Conservation (phyloP, 257 asterid species). For the Salvia rosmarinus region DNA sequence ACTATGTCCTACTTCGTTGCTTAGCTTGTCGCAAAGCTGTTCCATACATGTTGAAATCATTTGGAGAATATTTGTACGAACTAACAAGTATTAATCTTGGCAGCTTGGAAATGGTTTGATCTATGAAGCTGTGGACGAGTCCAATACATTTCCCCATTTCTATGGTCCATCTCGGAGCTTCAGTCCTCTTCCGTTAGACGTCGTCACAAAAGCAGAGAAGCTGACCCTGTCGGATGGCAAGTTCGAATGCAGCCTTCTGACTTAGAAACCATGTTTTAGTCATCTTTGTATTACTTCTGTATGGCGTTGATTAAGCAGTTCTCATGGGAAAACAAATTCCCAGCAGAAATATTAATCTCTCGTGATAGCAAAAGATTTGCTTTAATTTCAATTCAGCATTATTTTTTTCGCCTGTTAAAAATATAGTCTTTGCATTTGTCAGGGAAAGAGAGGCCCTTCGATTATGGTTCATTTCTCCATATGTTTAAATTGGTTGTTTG, state of each 20-base stretch:
- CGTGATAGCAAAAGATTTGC: neutral
- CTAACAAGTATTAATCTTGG: slow-evolving; percentile 26
- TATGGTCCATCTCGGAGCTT: slow-evolving; percentile 87
- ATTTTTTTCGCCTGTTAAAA: too few relatives aligned
- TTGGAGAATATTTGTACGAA: neutral
- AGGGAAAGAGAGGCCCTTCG: too few relatives aligned
- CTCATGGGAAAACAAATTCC: neutral
- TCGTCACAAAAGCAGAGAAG: slow-evolving; percentile 68
- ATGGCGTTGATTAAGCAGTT: neutral
- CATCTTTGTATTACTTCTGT: neutral
- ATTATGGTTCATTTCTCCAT: neutral
- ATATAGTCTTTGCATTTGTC: too few relatives aligned
- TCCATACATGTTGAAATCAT: neutral
- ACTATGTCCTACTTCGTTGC: neutral
- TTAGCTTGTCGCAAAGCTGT: neutral
- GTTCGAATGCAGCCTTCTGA: slow-evolving; percentile 60
- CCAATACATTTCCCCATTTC: slow-evolving; percentile 76
- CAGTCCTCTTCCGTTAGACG: slow-evolving; percentile 69
- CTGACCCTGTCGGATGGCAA: slow-evolving; percentile 50
- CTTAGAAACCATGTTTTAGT: slow-evolving; percentile 32
- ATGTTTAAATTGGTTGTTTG: neutral
- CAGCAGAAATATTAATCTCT: neutral
- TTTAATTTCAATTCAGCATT: neutral
- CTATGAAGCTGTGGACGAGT: slow-evolving; percentile 68
- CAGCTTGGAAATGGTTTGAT: slow-evolving; percentile 88